Evolutionary conservation across 2,329 filamentous ascomycete genomes (phyloP).

Genomic region (Apiospora koreana): DNA sequence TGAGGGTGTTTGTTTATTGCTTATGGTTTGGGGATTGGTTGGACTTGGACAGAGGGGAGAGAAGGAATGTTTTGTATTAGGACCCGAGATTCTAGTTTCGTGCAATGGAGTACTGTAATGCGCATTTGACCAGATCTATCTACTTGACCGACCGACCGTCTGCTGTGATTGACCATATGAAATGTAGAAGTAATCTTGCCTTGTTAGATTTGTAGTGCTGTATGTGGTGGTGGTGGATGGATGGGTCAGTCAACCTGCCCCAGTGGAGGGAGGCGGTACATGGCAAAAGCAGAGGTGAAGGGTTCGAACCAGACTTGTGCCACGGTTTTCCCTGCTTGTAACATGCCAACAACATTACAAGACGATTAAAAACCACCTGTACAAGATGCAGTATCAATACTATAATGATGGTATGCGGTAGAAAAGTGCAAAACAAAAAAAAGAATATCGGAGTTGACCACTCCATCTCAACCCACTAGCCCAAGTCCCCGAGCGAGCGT

Average conservation of each 20-base stretch:
- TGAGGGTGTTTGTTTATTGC: not conserved
- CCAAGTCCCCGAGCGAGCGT: constrained; percentile 65
- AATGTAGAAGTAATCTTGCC: not conserved
- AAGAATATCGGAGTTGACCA: constrained; percentile 46
- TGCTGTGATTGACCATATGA: not conserved
- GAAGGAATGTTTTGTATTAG: not conserved
- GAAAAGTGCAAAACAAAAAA: constrained; percentile 32
- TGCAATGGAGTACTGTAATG: constrained; percentile 1
- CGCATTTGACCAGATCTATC: not conserved
- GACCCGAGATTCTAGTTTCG: not conserved
- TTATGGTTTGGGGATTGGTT: not conserved
- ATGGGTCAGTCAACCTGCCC: no score
- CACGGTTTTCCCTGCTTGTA: not conserved
- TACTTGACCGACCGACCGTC: not conserved
- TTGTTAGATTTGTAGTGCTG: not conserved
- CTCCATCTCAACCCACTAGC: constrained; percentile 56
- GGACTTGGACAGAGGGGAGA: not conserved
- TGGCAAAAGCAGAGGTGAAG: not conserved
- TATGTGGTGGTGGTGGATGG: not conserved
- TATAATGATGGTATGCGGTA: no score
- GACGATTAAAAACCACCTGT: no score
- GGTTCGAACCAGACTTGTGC: not conserved
- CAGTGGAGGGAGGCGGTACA: not conserved
- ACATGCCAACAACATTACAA: not conserved
- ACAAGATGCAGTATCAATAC: not conserved